Evolutionary conservation across 768 basidiomycete genomes (phyloP).

Genomic region (Termitomyces sp.): DNA sequence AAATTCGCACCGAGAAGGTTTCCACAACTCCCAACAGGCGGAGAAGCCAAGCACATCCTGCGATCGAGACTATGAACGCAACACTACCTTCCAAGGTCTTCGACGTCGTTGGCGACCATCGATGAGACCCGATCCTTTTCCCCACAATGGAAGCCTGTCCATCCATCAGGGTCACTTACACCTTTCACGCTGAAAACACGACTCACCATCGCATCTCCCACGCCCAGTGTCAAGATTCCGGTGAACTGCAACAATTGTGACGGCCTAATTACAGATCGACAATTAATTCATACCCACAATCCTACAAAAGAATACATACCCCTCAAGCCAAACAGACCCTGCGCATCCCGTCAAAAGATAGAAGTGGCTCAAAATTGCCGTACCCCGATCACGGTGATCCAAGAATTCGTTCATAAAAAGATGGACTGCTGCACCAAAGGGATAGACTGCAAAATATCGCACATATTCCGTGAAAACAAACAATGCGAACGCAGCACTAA

Average conservation of each 20-base stretch:
- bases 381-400: conserved; percentile 91
- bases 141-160: conserved; percentile 87
- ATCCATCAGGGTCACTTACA: background rate
- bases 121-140: conserved; percentile 69
- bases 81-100: conserved; percentile 92
- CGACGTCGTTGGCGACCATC: conserved; percentile 78
- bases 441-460: conserved; percentile 97
- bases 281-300: background rate
- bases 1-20: conserved; percentile 72
- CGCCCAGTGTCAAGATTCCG: conserved; percentile 82
- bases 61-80: conserved; percentile 72
- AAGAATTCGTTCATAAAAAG: conserved; percentile 97
- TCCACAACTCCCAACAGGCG: conserved; percentile 67
- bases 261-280: conserved; percentile 24
- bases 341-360: conserved; percentile 96
- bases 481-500: conserved; percentile 90
- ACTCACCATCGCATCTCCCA: conserved; percentile 90
- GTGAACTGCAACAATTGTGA: conserved; percentile 56
- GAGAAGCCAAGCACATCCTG: conserved; percentile 63
- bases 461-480: conserved; percentile 98
- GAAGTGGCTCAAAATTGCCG: conserved; percentile 96
- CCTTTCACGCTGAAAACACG: background rate
- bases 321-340: conserved; percentile 91
- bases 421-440: conserved; percentile 89
- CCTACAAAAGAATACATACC: conserved; percentile 42